Conservation (phyloP, 495 filamentous ascomycete genomes). For the Xylaria intraflava region DNA sequence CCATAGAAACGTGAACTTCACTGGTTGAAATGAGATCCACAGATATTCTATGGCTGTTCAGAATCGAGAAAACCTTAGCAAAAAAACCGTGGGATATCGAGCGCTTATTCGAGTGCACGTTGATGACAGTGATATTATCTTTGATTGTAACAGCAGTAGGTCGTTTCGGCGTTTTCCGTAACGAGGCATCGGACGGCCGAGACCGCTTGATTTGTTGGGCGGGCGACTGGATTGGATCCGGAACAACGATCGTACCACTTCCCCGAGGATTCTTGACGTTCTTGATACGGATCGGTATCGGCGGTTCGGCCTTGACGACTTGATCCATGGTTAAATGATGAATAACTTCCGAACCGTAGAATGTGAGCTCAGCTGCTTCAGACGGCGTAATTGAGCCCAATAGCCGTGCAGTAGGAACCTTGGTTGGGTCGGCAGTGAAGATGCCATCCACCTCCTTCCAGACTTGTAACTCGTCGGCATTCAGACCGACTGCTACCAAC, state of each 20-base stretch:
- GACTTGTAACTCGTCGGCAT: conserved; percentile 75
- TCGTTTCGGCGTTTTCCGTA: conserved; percentile 50
- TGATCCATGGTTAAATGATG: conserved; percentile 99
- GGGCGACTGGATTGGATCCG: conserved; percentile 41
- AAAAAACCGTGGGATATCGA: conserved; percentile 83
- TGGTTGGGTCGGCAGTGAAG: conserved; percentile 80
- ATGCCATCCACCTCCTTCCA: conserved; percentile 95
- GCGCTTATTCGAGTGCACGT: conserved; percentile 89
- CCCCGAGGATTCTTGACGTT: conserved; percentile 93
- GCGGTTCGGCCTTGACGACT: conserved; percentile 75
- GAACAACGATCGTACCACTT: conserved; percentile 79
- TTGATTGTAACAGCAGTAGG: conserved; percentile 97
- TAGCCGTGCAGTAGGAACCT: conserved; percentile 76
- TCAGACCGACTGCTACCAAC: conserved; percentile 68
- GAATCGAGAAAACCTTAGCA: conserved; percentile 77
- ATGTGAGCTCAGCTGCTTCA: conserved; percentile 85
- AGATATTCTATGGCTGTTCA: conserved; percentile 70
- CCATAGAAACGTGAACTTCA: conserved; percentile 94
- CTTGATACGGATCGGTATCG: conserved; percentile 93
- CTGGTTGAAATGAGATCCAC: conserved; percentile 91
- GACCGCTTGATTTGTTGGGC: conserved; percentile 40
- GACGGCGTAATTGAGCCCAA: conserved; percentile 73
- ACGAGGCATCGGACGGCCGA: conserved; percentile 36
- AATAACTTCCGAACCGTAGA: conserved; percentile 92
- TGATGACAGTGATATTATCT: conserved; percentile 83